Base-by-base conservation (phyloP, 2,329 filamentous ascomycete genomes). In the Phyllosticta citribraziliensis region DNA sequence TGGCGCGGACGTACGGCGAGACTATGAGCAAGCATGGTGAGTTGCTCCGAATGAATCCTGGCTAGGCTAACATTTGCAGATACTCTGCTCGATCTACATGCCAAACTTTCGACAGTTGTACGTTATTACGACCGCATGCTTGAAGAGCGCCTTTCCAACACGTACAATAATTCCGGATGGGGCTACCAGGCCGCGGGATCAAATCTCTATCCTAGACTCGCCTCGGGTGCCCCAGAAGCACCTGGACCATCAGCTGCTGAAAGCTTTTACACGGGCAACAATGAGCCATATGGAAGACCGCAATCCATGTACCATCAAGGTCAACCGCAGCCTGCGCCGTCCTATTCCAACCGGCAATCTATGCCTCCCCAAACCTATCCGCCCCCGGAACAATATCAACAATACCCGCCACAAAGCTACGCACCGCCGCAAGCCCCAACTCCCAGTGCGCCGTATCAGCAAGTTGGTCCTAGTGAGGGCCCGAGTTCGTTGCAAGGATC, bases 1-100 rank as follows among this genome's bases (percentile, higher is more conserved):
- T 99, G 60, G 94, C 94, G 4, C 84, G 94, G 62, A 97, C 93
- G 0, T 97, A 97, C 71, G 94, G 94, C 60, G 94, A 99, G 77
- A 97, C 94, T 0, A 97, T 99, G 94, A 97, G 94, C 83, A 99
- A 99, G 75, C 94, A 97, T 74, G 92, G 90, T 90, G 78, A 72
- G 84, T 76, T 27, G 40, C 6, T 8, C 4, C 11, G n/a, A 2
- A 25, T 12, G 1, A 20, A 25, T 24, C 33, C 40, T 59, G 35
- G 11, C 12, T 52, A 35, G 55, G 12, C 35, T 82, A 69, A 81
- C 65, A 12, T 30, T 8, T 6, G 22, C 64, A 94, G 92, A 99
- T 72, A 94, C 93, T 0, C 81, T 99, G 10, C 83, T 97, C 24
- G 94, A 99, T 72, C 80, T 99, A 0, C 94, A 99, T 72, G 89